Base-by-base conservation (phyloP, 257 asterid species). In the Penstemon eatonii region DNA sequence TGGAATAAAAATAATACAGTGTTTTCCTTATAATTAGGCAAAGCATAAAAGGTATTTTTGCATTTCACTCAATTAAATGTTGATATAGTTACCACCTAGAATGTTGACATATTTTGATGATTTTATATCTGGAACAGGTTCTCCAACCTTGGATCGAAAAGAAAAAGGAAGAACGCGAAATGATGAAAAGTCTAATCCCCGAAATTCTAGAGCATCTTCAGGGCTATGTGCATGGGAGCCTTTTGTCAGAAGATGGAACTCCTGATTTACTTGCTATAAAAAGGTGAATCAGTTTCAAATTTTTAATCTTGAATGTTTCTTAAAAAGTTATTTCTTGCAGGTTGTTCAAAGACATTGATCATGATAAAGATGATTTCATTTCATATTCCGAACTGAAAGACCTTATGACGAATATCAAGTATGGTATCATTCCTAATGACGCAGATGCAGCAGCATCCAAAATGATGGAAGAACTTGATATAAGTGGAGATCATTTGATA, bases 211-310 rank as follows among this genome's bases (percentile, higher is more conserved):
- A 76, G 43, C 68, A 73, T 51, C 72, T 87, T 41, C 83, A 78
- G 33, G 59, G 71, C 67, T 68, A 63, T 9, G 78, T 51, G 1
- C 55, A 78, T 10, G 85, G 89, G 60, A 55, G 73, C 70, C 88
- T 87, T 25, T 25, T 78, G 39, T 56, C 72, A 13, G 79, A 82
- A 40, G 79, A 80, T 41, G 85, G 90, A 13, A 73, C 73, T 46
- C 90, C 90, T 15, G 82, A 84, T 75, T 46, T 71, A n/a, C 56
- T 70, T 54, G 83, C 85, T 9, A 76, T 86, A 37, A 86, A 61
- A 76, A 82, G 87, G 92, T 81, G 19, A 62, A 49, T 40, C 13
- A 18, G 36, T 54, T 63, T 25, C 12, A 8, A n/a, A 19, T 3
- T 38, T 18, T 76, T 25, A 25, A 1, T 25, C 33, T 25, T 25